Evolutionary conservation across 192 early-diverging fungal species (phyloP).

Genomic region (Mortierella claussenii): DNA sequence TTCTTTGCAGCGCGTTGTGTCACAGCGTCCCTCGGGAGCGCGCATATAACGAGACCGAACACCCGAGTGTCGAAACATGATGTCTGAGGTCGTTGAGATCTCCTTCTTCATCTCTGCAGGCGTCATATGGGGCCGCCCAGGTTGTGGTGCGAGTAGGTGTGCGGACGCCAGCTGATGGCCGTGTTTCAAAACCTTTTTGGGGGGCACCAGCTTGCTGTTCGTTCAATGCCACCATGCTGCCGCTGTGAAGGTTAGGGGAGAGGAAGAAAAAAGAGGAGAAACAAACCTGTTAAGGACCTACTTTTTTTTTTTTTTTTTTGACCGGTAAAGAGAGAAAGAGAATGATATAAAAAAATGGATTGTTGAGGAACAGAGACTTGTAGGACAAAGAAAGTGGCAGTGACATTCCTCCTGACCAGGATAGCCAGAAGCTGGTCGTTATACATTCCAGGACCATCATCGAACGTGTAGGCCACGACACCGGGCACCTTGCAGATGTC

Average conservation of each 20-base stretch:
- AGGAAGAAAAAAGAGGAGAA: neutral
- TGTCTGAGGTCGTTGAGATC: conserved; percentile 56
- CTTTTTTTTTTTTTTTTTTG: neutral
- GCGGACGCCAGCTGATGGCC: conserved; percentile 72
- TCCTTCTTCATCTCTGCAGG: conserved; percentile 48
- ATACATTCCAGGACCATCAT: conserved; percentile 63
- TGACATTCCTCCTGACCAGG: conserved; percentile 57
- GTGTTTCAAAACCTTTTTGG: conserved; percentile 23
- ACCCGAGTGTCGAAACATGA: conserved; percentile 56
- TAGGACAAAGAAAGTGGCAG: conserved; percentile 71
- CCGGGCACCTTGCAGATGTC: conserved; percentile 21
- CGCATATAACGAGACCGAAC: conserved; percentile 65
- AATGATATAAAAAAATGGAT: neutral
- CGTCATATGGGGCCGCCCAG: conserved; percentile 54
- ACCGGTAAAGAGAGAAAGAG: too few relatives aligned
- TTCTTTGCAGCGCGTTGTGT: conserved; percentile 10
- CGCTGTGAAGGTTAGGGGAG: neutral
- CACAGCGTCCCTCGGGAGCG: conserved; percentile 61
- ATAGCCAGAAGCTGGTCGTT: conserved; percentile 60
- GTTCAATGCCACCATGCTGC: conserved; percentile 1
- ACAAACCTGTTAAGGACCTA: too few relatives aligned
- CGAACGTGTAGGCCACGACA: conserved; percentile 66
- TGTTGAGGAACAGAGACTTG: conserved; percentile 23
- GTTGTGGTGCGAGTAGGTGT: conserved; percentile 59
- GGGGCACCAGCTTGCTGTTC: neutral